A percentile compares a stretch with the other conserved stretches of the same genome.
Conservation (phyloP, 148 eudicot genomes). For the Vaccinium corymbosum region DNA sequence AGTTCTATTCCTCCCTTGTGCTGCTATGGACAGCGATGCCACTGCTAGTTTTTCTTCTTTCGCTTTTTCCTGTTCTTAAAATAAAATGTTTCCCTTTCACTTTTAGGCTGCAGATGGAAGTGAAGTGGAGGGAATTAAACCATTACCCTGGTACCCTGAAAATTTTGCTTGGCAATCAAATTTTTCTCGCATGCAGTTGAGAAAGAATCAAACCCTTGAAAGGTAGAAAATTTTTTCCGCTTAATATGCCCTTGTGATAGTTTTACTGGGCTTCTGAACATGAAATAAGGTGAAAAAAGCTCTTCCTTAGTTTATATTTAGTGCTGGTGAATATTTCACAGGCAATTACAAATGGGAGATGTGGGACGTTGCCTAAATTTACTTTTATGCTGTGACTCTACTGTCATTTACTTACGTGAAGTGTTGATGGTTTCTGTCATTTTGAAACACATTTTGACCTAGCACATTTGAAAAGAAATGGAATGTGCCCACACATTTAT, state of each 20-base stretch:
- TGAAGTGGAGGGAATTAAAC: constrained; percentile 72
- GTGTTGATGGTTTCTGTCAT: neutral
- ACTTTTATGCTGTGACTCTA: neutral
- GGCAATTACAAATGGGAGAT: neutral
- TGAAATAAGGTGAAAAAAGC: neutral
- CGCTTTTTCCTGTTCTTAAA: neutral
- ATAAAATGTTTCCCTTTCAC: neutral
- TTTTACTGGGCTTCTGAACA: neutral
- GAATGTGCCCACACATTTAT: too few relatives aligned
- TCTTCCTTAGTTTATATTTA: neutral
- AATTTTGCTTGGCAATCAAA: constrained; percentile 98
- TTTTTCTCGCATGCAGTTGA: constrained; percentile 81
- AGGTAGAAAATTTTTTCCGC: constrained; percentile 40
- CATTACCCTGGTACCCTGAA: constrained; percentile 94
- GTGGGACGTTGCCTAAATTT: neutral
- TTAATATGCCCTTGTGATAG: neutral
- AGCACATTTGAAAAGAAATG: too few relatives aligned
- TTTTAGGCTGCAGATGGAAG: constrained; percentile 60
- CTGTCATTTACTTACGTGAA: neutral
- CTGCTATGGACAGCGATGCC: neutral
- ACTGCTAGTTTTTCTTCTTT: neutral
- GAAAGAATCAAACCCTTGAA: constrained; percentile 84
- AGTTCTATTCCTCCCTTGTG: constrained; percentile 16
- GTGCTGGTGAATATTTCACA: neutral
- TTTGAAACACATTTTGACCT: neutral